These are phyloP conservation scores for Gyrodon lividus DNA, from an alignment of 768 basidiomycete species.

Conservation along the genomic window DNA sequence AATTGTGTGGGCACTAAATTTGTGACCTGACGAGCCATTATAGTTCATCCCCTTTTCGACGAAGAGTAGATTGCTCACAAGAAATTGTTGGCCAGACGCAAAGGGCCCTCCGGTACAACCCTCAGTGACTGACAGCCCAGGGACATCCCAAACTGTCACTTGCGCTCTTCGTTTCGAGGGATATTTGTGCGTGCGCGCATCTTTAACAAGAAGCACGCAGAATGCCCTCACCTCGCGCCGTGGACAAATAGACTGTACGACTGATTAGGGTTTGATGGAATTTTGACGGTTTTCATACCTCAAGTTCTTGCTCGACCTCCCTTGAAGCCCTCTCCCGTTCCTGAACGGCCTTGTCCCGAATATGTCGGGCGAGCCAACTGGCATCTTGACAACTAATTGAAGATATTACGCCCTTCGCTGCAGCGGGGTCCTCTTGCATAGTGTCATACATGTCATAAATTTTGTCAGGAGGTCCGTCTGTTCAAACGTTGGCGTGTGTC, in stretches of 20 bases:
- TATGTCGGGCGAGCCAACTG: constrained; percentile 60
- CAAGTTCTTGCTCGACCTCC: constrained; percentile 72
- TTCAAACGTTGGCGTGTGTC: not conserved
- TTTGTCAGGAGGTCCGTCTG: constrained; percentile 39
- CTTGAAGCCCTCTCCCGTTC: constrained; percentile 51
- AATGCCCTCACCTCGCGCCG: constrained; percentile 74
- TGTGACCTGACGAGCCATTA: constrained; percentile 38
- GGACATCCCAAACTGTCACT: constrained; percentile 82
- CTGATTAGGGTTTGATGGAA: constrained; percentile 3
- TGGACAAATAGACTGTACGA: constrained; percentile 57
- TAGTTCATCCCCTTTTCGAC: constrained; percentile 4
- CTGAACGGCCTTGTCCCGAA: constrained; percentile 45
- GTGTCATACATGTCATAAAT: constrained; percentile 61
- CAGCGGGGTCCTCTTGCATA: constrained; percentile 53
- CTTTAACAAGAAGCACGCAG: constrained; percentile 67
- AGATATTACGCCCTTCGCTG: constrained; percentile 43
- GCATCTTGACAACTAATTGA: constrained; percentile 47
- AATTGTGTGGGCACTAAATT: constrained; percentile 69
- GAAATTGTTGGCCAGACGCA: constrained; percentile 61
- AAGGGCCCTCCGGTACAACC: constrained; percentile 51
- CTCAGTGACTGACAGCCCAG: constrained; percentile 49
- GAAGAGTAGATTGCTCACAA: constrained; percentile 42
- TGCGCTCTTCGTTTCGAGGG: constrained; percentile 63
- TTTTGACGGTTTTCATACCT: constrained; percentile 44
- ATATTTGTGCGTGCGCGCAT: constrained; percentile 52